Percentiles rank a stretch among this genome's conserved stretches.
phyloP scores from a whole-genome alignment of 2,329 filamentous ascomycete genomes.

The Arthrobotrys sinensis region DNA sequence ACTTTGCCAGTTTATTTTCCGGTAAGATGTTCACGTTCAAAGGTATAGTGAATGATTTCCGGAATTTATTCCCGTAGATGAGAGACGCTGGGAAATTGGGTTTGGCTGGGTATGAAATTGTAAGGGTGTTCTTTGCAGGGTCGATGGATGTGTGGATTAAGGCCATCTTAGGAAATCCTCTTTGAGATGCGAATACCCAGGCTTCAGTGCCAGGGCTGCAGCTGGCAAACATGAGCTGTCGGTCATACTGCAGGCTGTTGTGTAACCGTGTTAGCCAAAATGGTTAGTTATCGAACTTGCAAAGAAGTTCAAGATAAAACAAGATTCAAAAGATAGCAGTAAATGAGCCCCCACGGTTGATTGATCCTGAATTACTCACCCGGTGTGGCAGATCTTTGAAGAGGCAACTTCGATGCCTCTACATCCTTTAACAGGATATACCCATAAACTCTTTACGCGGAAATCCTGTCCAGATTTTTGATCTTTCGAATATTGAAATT shows the following conservation, averaged over 20 bases:
- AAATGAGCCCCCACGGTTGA: not conserved
- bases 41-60: slow-evolving; percentile 78
- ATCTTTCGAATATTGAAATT: slow-evolving; percentile 70
- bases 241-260: slow-evolving; percentile 78
- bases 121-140: slow-evolving; percentile 51
- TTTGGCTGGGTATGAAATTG: slow-evolving; percentile 61
- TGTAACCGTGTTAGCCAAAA: slow-evolving; percentile 30
- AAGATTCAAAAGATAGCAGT: not conserved
- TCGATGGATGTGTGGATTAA: slow-evolving; percentile 76
- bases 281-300: slow-evolving; percentile 11
- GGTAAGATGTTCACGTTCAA: slow-evolving; percentile 72
- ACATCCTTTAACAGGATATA: slow-evolving; percentile 89
- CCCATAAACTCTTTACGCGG: slow-evolving; percentile 78
- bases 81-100: slow-evolving; percentile 48
- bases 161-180: slow-evolving; percentile 79
- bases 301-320: not conserved
- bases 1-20: slow-evolving; percentile 73
- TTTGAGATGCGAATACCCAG: slow-evolving; percentile 81
- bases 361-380: slow-evolving; percentile 46
- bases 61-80: slow-evolving; percentile 67
- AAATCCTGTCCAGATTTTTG: slow-evolving; percentile 67
- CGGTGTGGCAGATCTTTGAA: slow-evolving; percentile 73
- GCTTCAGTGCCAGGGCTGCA: slow-evolving; percentile 67
- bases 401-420: slow-evolving; percentile 80
- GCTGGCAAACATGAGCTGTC: slow-evolving; percentile 83